Base-by-base conservation (phyloP, 345 rosid genomes). In the Clarkia xantiana region DNA sequence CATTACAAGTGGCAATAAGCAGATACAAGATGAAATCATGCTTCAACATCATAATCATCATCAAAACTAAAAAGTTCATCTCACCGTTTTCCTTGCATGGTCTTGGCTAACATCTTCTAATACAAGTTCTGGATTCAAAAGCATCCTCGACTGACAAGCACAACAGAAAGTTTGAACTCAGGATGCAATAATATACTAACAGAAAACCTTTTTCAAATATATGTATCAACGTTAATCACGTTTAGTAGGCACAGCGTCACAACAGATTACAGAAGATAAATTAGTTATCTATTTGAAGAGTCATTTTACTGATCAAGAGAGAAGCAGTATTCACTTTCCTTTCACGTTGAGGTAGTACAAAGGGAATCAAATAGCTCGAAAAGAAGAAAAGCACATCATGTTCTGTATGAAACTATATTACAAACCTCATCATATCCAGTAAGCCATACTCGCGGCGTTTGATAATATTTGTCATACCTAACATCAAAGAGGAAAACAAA, bases 71-170 rank as follows among this genome's bases (percentile, higher is more conserved):
- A 8, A n/a, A 17, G 9, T 42, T 15, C 25, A 34, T 58, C 68
- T 62, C 61, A 82, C 95, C 66, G 95, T 82, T 69, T 85, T 85
- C 51, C 78, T 93, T 39, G 95, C 97, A 60, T 89, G 95, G 57
- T 89, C 94, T 72, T 85, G 94, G 52, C 94, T 89, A 60, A 85
- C 94, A 75, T 85, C 95, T 63, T 89, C 83, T 65, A 85, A 82
- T 5, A 89, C 85, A 64, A 76, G 82, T 56, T 81, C 97, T 49
- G 97, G 89, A 50, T 78, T 80, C 65, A 88, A 67, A 60, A 84
- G 85, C 82, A 74, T 73, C 80, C 84, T 82, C 41, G 94, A 81
- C 96, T 87, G 74, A 50, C 17, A 47, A 45, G 69, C 14, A 64
- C 10, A 59, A 40, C 20, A 44, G 2, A 59, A 60, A 52, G 18